Base-by-base conservation (phyloP, 805 yeast genomes). In the Hanseniaspora pseudoguilliermondii region DNA sequence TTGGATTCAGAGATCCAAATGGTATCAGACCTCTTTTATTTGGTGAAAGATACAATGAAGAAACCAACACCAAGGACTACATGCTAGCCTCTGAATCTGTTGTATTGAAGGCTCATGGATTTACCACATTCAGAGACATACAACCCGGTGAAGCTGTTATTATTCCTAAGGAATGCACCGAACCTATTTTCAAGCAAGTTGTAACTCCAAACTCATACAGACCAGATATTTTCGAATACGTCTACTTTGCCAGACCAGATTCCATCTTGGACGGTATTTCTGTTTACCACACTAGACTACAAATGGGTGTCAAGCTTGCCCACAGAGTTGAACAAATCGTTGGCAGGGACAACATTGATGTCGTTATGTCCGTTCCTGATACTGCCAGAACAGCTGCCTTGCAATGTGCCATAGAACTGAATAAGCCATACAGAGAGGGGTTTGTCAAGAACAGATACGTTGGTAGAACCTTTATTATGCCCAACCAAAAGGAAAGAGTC, bases 401-500 rank as follows among this genome's bases (percentile, higher is more conserved):
- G 59, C 93, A 93, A 66, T 84, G 95, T 70, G 91, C 97, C 0
- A 90, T 85, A 39, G 75, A 81, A 49, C 75, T 93, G 60, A 78
- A 81, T 48, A 67, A 88, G 20, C 95, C 95, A 20, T 93, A 88
- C 72, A 80, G 98, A 66, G 98, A 93, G 72, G 98, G 97, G 27
- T 93, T 93, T 67, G 95, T 93, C 60, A 93, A 93, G 70, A 93
- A 93, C 73, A 79, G 97, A 64, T 93, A 93, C 66, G 95, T 93
- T 58, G 98, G 98, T 35, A 82, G 98, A 71, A 93, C 98, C 1
- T 93, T 93, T 67, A 93, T 93, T 65, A 93, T 93, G 98, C 97
- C 98, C 16, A 90, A 88, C 73, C 98, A 93, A 75, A 81, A 82
- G 68, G 95, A 90, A 71, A 81, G 98, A 70, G 82, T 90, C 52